Evolutionary conservation across 257 asterid species (phyloP), one percentile per base, ranked within the genome.

Genomic region (Solanum boliviense): DNA sequence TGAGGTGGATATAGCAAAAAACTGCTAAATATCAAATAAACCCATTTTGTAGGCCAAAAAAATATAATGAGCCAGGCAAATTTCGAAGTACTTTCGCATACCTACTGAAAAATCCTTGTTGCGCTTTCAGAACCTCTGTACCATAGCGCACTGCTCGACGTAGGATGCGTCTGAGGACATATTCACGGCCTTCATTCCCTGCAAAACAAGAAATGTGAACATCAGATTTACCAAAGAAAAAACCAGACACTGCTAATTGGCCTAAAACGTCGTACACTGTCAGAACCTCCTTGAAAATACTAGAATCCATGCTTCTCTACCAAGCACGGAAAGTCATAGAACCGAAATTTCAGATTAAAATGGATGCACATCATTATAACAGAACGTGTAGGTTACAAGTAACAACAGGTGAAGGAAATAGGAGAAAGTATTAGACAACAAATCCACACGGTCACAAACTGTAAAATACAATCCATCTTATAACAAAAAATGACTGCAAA

Each of bases 171-270:
- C 99, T 93, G 87, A 97, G 92, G 74, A 95, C 98, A 91, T 97
- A 97, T 84, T 97, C 99, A 83, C 99, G 99, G 31, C 99, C 99
- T 91, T 97, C 99, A 75, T 96, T 97, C 87, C 99, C 99, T 97
- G 93, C 83, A 90, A 25, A 89, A 39, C 58, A 75, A 46, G 76
- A 48, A 87, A 90, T 29, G 29, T 6, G 62, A 67, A 62, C 84
- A 65, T 41, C 46, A 86, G 35, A 60, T 72, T 83, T 46, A 71
- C 71, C 29, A 35, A 21, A 87, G 83, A 39, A 73, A 68, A 27
- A 36, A 48, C 31, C 86, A 82, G 21, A 82, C 27, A 82, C 71
- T n/a, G 58, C 13, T 81, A 81, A 48, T 48, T 82, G 44, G 20
- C 20, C 65, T 29, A 46, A 48, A 82, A 21, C 10, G 20, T 48